Base-by-base conservation (phyloP, 768 basidiomycete genomes). In the Boletus eberwhitei region DNA sequence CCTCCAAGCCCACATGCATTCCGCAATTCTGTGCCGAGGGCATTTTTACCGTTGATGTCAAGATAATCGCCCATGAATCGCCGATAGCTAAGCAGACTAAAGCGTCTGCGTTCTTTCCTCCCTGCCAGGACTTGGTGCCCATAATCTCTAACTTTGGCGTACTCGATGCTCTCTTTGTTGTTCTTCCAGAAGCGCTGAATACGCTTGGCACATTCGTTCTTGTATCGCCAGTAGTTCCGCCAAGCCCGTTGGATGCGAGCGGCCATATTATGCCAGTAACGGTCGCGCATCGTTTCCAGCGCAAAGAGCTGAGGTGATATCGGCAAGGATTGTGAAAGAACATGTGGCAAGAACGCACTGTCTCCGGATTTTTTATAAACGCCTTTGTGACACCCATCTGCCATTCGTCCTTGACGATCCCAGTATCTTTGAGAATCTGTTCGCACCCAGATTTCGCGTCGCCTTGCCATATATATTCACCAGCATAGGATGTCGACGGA, bases 261-360 rank as follows among this genome's bases (percentile, higher is more conserved):
- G 0, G 97, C 97, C 97, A 99, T 99, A 72, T 98, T 98, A 71
- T 99, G 97, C 97, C 97, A 99, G 72, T 98, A 99, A 50, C 90
- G 85, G 69, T 99, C 97, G 48, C 97, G 87, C 93, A 98, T 98
- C 8, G 93, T 95, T 76, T 99, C 97, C 53, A 99, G 76, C 13
- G 96, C 97, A 70, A 99, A 99, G 21, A 99, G 83, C 93, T 98
- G 53, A 8, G 47, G 48, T 42, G 50, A 46, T n/a, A 44, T 54
- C 32, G 34, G 45, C 7, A 50, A 48, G 19, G 9, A 29, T 11
- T 42, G 8, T 19, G 36, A 38, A 29, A 45, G 34, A 31, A 45
- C 53, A 45, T 34, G 35, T 22, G 24, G 41, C 17, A 22, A 32
- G 39, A 13, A 67, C 84, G 59, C 70, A 95, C 92, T 19, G 96